A percentile compares a stretch with the other conserved stretches of the same genome.
phyloP scores from a whole-genome alignment of 805 yeast species.

The Pichia pseudocactophila region DNA sequence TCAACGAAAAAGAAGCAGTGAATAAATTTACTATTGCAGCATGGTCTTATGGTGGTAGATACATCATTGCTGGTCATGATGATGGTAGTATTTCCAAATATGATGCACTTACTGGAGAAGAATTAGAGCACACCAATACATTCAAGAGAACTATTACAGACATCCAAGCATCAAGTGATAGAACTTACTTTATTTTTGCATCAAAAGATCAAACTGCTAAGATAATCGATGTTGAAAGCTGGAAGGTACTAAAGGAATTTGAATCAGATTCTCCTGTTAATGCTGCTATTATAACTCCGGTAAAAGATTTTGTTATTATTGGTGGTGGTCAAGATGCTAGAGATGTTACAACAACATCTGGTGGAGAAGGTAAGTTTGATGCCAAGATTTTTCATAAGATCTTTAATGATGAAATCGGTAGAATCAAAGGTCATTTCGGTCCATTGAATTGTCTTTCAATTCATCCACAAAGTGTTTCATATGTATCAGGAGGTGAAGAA shows the following conservation, averaged over 20 bases:
- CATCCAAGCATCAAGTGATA: conserved; percentile 80
- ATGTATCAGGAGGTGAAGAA: conserved; percentile 98
- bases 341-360: conserved; percentile 95
- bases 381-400: conserved; percentile 93
- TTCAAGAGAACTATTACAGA: conserved; percentile 82
- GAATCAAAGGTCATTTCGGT: conserved; percentile 98
- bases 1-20: conserved; percentile 39
- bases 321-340: conserved; percentile 99
- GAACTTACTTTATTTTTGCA: conserved; percentile 82
- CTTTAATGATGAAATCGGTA: conserved; percentile 91
- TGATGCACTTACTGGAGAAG: conserved; percentile 68
- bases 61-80: conserved; percentile 78
- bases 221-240: conserved; percentile 67
- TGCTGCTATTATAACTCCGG: conserved; percentile 89
- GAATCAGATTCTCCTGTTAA: conserved; percentile 90
- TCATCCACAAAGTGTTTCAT: conserved; percentile 88
- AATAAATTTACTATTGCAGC: conserved; percentile 70
- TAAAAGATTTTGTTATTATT: conserved; percentile 81
- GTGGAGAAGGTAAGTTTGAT: conserved; percentile 92
- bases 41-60: conserved; percentile 70
- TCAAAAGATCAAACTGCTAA: conserved; percentile 86
- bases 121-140: conserved; percentile 45
- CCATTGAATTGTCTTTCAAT: conserved; percentile 91
- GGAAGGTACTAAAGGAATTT: conserved; percentile 64
- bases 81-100: conserved; percentile 80